Evolutionary conservation across 139 green algal genomes (phyloP), one percentile per base, ranked within the genome.

Genomic region (Picochlorum sp.): DNA sequence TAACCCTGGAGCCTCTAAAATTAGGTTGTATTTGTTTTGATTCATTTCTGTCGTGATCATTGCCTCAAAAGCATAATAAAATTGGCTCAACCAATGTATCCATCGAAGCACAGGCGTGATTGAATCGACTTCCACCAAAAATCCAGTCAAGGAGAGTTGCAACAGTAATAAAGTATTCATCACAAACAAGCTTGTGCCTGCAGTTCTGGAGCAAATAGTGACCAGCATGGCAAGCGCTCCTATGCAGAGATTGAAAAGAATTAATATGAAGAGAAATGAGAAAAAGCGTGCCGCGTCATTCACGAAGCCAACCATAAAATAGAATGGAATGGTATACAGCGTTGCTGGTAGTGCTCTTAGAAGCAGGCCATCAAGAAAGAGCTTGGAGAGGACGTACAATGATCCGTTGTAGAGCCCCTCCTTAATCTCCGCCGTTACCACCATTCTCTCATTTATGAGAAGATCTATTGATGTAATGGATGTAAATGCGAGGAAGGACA

Each of bases 141-240:
- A 59, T n/a, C 50, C 58, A 41, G 53, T 50, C 55, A 94, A 84
- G n/a, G 92, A 73, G 32, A 89, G 76, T 7, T 64, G 75, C 5
- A 86, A 29, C 22, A 94, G 77, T 58, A 93, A 68, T 50, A 91
- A 59, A 44, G 88, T 65, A 58, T 87, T 91, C 69, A 88, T 90
- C 33, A 83, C 41, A 22, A 94, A 67, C 10, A 69, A 57, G 2
- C 82, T 66, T 20, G 64, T 63, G 36, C 86, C 83, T 36, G 79
- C 60, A 18, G 72, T 74, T 18, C 28, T 55, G 37, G n/a, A 31
- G 0, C 52, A 55, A 1, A 77, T 61, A 2, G 77, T 69, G 2
- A 89, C 66, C 0, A 44, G 55, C 62, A 93, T 64, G 31, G 72
- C 69, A 18, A 89, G 57, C 2, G 79, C 76, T 7, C 81, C 85